Evolutionary conservation across 2,329 filamentous ascomycete genomes (phyloP).

Genomic region (Neopestalotiopsis sp.): DNA sequence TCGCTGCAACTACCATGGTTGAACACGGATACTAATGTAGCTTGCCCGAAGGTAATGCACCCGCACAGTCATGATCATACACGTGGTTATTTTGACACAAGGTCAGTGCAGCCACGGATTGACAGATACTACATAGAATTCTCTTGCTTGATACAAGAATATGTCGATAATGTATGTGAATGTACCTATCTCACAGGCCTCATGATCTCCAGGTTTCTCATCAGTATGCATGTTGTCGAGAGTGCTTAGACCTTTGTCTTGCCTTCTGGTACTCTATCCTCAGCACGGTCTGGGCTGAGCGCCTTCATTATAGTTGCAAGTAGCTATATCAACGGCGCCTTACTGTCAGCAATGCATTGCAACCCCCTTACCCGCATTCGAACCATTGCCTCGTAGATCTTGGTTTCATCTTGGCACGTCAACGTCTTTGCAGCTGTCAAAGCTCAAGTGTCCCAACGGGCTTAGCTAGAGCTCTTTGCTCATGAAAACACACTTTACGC

Average conservation of each 20-base stretch:
- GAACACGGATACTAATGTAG: neutral
- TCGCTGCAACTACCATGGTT: too few species aligned
- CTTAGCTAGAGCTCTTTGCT: slow-evolving; percentile 25
- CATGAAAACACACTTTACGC: slow-evolving; percentile 19
- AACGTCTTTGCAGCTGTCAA: neutral
- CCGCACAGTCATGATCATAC: neutral
- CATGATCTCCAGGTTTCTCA: too few species aligned
- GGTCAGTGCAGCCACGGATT: neutral
- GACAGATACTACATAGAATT: neutral
- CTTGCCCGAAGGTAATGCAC: neutral
- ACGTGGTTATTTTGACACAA: neutral
- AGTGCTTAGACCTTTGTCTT: too few species aligned
- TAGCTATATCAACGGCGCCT: neutral
- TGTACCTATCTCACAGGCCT: too few species aligned
- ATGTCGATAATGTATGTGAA: neutral
- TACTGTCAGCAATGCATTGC: neutral
- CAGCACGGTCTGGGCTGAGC: too few species aligned
- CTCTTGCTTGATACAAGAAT: neutral
- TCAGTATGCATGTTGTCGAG: too few species aligned
- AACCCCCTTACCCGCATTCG: neutral
- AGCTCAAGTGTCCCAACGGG: neutral
- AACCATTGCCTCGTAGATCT: neutral
- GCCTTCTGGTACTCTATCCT: too few species aligned
- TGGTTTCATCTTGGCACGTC: neutral
- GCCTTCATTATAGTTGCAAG: too few species aligned